Evolutionary conservation across 2,329 filamentous ascomycete genomes (phyloP).

Genomic region (Colletotrichum caudatum): DNA sequence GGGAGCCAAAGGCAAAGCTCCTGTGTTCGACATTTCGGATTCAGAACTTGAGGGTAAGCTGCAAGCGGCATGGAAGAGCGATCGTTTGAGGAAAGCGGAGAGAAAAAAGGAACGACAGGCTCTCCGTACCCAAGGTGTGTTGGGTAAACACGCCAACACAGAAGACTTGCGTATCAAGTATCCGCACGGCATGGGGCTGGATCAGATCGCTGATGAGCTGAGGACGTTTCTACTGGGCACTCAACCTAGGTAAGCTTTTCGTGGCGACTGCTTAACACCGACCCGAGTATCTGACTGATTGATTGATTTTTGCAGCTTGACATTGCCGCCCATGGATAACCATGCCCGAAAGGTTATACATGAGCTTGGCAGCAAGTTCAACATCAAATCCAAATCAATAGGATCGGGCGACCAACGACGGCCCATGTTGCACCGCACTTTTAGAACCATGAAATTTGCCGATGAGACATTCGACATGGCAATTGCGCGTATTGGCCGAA

Average conservation of each 20-base stretch:
- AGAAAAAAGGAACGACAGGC: slow-evolving; percentile 78
- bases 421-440: slow-evolving; percentile 81
- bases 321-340: slow-evolving; percentile 87
- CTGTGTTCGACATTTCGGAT: slow-evolving; percentile 70
- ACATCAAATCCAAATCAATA: slow-evolving; percentile 85
- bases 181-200: slow-evolving; percentile 75
- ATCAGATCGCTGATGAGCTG: slow-evolving; percentile 80
- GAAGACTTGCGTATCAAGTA: slow-evolving; percentile 78
- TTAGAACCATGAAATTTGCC: slow-evolving; percentile 71
- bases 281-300: not conserved
- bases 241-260: slow-evolving; percentile 29
- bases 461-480: slow-evolving; percentile 65
- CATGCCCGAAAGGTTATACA: slow-evolving; percentile 82
- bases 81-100: slow-evolving; percentile 77
- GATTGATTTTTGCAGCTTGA: slow-evolving; percentile 62
- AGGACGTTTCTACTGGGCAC: slow-evolving; percentile 74
- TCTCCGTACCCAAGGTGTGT: slow-evolving; percentile 72
- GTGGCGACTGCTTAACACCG: not conserved
- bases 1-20: slow-evolving; percentile 66
- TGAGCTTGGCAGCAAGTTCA: slow-evolving; percentile 79
- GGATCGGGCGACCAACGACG: slow-evolving; percentile 80
- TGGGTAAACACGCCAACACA: slow-evolving; percentile 69
- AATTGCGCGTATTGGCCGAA: slow-evolving; percentile 60
- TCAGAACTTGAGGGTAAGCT: slow-evolving; percentile 74
- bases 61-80: slow-evolving; percentile 71